Conservation (phyloP, 441 rosid genomes). For the Jatropha podagrica region DNA sequence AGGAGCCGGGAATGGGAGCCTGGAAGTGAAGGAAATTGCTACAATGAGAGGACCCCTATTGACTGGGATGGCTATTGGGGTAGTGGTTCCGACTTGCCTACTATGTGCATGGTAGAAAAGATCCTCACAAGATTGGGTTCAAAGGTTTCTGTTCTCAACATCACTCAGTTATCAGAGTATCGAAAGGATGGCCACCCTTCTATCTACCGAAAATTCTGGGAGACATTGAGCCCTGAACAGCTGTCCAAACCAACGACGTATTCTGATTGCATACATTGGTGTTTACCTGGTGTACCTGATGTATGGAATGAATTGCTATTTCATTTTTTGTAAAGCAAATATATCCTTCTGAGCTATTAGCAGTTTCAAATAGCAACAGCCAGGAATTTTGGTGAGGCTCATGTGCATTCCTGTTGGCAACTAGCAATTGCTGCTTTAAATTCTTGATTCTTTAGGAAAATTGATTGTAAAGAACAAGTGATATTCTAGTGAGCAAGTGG, state of each 20-base stretch:
- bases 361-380: constrained; percentile 13
- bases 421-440: not conserved
- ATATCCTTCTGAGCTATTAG: not conserved
- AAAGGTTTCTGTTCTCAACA: constrained; percentile 71
- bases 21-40: constrained; percentile 82
- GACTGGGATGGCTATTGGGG: constrained; percentile 78
- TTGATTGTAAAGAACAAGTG: not conserved
- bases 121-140: constrained; percentile 59
- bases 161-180: constrained; percentile 91
- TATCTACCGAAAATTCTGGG: constrained; percentile 92
- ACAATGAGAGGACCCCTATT: constrained; percentile 61
- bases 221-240: constrained; percentile 58
- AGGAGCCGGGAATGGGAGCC: constrained; percentile 89
- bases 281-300: constrained; percentile 94
- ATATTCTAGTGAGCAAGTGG: not conserved
- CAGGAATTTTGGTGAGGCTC: not conserved
- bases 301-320: constrained; percentile 86
- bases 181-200: constrained; percentile 95
- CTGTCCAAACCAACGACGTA: constrained; percentile 59
- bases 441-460: not conserved
- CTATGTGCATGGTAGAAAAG: constrained; percentile 74
- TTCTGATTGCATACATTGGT: constrained; percentile 97
- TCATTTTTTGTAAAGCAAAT: constrained; percentile 50
- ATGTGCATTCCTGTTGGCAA: not conserved
- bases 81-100: constrained; percentile 74